Conservation (phyloP, 768 basidiomycete species). For the Solioccasus polychromus region DNA sequence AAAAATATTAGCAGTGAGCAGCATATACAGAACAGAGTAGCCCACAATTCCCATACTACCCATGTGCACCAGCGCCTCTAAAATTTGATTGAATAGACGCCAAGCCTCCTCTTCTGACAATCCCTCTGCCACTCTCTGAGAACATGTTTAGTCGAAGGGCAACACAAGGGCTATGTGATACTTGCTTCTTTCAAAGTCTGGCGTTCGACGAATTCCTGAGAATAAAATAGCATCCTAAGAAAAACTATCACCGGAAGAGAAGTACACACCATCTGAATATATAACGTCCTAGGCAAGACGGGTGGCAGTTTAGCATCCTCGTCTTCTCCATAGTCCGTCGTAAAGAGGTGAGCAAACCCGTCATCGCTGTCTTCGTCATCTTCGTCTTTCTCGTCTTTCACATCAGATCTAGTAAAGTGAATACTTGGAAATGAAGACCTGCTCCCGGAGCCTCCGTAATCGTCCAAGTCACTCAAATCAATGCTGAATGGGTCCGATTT, state of each 20-base stretch:
- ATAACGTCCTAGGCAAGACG: constrained; percentile 57
- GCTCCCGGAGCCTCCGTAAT: constrained; percentile 50
- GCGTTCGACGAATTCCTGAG: constrained; percentile 83
- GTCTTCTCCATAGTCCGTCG: constrained; percentile 34
- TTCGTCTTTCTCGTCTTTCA: constrained; percentile 38
- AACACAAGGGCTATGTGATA: not conserved
- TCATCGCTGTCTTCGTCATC: constrained; percentile 45
- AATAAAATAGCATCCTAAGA: not conserved
- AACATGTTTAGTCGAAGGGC: not conserved
- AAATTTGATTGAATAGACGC: constrained; percentile 84
- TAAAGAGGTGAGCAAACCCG: constrained; percentile 36
- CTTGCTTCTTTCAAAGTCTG: constrained; percentile 84
- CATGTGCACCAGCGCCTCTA: constrained; percentile 91
- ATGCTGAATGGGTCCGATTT: constrained; percentile 62
- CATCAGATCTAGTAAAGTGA: constrained; percentile 60
- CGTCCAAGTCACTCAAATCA: constrained; percentile 61
- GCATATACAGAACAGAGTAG: constrained; percentile 8
- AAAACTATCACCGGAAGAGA: not conserved
- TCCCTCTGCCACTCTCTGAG: constrained; percentile 74
- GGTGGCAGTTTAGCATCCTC: constrained; percentile 27
- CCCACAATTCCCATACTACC: constrained; percentile 80
- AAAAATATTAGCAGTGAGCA: constrained; percentile 4
- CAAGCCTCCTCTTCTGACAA: constrained; percentile 84
- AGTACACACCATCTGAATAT: constrained; percentile 87
- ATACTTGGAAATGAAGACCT: constrained; percentile 78